Percentiles rank a stretch among this genome's conserved stretches.
Conservation (phyloP, 169 alveolate species). For the Toxoplasma gondii region DNA sequence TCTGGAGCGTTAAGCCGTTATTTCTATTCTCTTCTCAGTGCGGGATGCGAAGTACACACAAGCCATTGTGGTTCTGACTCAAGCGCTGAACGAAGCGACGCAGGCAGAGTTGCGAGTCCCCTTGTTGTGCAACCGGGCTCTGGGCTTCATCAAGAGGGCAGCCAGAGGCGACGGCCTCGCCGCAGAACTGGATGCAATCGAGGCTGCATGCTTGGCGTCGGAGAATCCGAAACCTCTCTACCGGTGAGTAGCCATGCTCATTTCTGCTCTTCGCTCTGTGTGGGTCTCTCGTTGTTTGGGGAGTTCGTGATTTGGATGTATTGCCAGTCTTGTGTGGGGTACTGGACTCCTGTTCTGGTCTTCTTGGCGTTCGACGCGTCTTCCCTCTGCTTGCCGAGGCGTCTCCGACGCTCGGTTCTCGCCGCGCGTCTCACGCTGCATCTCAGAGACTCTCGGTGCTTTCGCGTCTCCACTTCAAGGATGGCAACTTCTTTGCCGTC, state of each 20-base stretch:
- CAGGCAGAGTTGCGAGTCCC: slow-evolving; percentile 30
- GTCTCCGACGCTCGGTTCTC: no score
- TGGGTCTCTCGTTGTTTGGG: no score
- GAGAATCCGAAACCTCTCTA: not conserved
- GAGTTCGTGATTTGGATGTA: no score
- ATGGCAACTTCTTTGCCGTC: no score
- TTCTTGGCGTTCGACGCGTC: no score
- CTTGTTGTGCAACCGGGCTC: slow-evolving; percentile 38
- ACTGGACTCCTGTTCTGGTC: no score
- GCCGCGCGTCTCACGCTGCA: no score
- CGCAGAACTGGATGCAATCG: slow-evolving; percentile 34
- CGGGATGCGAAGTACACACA: slow-evolving; percentile 69
- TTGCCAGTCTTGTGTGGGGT: no score
- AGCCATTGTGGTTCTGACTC: slow-evolving; percentile 48
- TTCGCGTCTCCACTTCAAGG: no score
- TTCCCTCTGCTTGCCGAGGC: no score
- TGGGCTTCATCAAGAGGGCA: not conserved
- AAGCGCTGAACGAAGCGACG: slow-evolving; percentile 2
- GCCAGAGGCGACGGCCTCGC: slow-evolving; percentile 44
- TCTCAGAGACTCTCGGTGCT: no score
- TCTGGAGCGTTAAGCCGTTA: not conserved
- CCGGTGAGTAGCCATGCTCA: not conserved
- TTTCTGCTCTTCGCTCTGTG: no score
- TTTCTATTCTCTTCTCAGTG: slow-evolving; percentile 25
- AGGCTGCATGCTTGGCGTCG: slow-evolving; percentile 30